phyloP scores from a whole-genome alignment of 345 rosid species.

The Corymbia maculata region DNA sequence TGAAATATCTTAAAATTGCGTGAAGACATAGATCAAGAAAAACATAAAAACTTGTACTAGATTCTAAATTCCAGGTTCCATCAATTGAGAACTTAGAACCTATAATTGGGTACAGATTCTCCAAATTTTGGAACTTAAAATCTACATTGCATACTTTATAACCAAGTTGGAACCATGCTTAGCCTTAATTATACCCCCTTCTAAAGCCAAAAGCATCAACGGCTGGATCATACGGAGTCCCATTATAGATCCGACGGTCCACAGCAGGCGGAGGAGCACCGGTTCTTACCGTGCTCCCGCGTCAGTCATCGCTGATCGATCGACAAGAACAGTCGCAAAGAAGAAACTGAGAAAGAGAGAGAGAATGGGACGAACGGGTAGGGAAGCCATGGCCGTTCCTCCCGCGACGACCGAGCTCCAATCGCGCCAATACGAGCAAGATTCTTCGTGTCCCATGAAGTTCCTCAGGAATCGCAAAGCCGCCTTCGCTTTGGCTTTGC shows the following conservation, averaged over 20 bases:
- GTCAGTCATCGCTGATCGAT: background rate
- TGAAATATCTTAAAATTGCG: too few species aligned
- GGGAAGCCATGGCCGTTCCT: slow-evolving; percentile 15
- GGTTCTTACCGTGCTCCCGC: background rate
- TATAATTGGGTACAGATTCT: too few species aligned
- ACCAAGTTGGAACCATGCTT: too few species aligned
- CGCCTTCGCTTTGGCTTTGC: slow-evolving; percentile 34
- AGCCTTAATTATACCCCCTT: too few species aligned
- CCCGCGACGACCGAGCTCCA: slow-evolving; percentile 6
- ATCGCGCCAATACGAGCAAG: background rate
- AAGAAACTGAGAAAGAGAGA: background rate
- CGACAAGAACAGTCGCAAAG: background rate
- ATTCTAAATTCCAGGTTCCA: too few species aligned
- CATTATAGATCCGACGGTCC: background rate
- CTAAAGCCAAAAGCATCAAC: background rate
- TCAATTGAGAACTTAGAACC: too few species aligned
- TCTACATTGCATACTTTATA: too few species aligned
- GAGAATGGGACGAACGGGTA: background rate
- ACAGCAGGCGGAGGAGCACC: background rate
- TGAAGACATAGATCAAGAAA: too few species aligned
- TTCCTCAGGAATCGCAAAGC: slow-evolving; percentile 19
- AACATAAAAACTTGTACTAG: too few species aligned
- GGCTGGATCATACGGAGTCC: background rate
- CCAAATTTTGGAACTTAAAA: too few species aligned
- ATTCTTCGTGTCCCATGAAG: slow-evolving; percentile 4